These are phyloP conservation scores for Zalaria obscura DNA, from an alignment of 2,329 filamentous ascomycete genomes.

Conservation along the genomic window DNA sequence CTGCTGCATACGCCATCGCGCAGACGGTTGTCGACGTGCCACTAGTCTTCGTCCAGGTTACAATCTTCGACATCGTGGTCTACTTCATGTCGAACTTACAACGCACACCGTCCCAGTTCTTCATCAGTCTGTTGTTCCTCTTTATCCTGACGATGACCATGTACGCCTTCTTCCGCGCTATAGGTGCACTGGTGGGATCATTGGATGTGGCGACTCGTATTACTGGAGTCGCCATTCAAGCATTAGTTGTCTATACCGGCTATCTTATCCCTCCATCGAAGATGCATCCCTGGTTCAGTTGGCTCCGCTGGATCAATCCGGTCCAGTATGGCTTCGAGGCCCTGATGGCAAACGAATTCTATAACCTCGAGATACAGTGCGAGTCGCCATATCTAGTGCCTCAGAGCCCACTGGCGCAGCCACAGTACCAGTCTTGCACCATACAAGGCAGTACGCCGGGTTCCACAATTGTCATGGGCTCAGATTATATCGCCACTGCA, in stretches of 20 bases:
- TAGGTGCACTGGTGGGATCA: slow-evolving; percentile 5
- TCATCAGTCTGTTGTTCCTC: slow-evolving; percentile 32
- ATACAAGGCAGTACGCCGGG: slow-evolving; percentile 43
- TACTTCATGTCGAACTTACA: slow-evolving; percentile 50
- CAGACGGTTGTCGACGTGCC: slow-evolving; percentile 22
- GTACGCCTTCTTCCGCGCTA: slow-evolving; percentile 25
- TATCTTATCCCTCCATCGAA: slow-evolving; percentile 30
- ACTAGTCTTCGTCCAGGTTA: slow-evolving; percentile 1
- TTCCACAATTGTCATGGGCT: slow-evolving; percentile 36
- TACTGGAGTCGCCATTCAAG: slow-evolving; percentile 25
- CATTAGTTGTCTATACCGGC: slow-evolving; percentile 20
- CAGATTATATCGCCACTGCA: slow-evolving; percentile 37
- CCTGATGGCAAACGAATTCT: slow-evolving; percentile 57
- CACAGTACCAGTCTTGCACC: slow-evolving; percentile 43
- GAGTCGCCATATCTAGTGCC: slow-evolving; percentile 34
- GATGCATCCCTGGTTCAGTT: slow-evolving; percentile 15
- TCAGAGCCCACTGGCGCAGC: slow-evolving; percentile 18
- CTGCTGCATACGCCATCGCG: slow-evolving; percentile 35
- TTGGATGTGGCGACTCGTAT: slow-evolving; percentile 20
- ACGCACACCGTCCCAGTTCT: slow-evolving; percentile 5
- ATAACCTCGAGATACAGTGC: slow-evolving; percentile 41
- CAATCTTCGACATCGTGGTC: slow-evolving; percentile 40
- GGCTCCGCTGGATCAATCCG: slow-evolving; percentile 34
- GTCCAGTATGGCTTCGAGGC: slow-evolving; percentile 57
- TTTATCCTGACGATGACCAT: slow-evolving; percentile 36